phyloP scores from a whole-genome alignment of 176 grass and related monocot species.

The Ensete ventricosum region DNA sequence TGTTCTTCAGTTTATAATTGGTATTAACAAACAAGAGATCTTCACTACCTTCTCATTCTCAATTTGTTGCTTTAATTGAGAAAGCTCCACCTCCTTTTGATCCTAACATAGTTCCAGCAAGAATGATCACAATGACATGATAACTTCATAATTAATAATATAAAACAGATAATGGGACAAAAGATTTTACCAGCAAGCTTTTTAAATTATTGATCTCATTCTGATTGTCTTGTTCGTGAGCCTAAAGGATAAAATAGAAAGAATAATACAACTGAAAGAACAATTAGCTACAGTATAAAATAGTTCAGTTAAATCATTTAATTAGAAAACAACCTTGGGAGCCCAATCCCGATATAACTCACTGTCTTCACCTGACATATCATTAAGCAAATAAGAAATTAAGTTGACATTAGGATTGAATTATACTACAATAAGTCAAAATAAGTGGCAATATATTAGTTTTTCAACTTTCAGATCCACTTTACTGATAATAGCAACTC shows the following conservation, averaged over 20 bases:
- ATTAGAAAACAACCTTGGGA: slow-evolving; percentile 10
- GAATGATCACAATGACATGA: neutral
- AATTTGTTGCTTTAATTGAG: slow-evolving; percentile 14
- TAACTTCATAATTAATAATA: neutral
- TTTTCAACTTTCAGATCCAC: neutral
- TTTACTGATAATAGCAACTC: too few species aligned
- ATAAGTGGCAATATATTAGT: neutral
- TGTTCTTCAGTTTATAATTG: neutral
- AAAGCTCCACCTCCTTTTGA: slow-evolving; percentile 16
- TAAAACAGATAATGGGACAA: neutral
- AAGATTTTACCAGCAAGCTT: slow-evolving; percentile 7
- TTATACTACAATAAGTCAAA: neutral
- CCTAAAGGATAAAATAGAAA: neutral
- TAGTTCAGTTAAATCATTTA: neutral
- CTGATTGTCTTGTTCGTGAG: neutral
- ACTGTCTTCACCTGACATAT: slow-evolving; percentile 2
- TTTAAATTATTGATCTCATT: slow-evolving; percentile 11
- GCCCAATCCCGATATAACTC: neutral
- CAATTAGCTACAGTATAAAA: neutral
- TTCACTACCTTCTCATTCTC: slow-evolving; percentile 19
- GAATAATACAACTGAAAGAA: neutral
- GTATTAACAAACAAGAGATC: neutral
- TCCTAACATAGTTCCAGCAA: slow-evolving; percentile 2
- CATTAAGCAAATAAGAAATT: neutral
- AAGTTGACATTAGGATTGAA: neutral